Evolutionary conservation across 2,329 filamentous ascomycete genomes (phyloP).

Genomic region (Sporothrix schenckii): DNA sequence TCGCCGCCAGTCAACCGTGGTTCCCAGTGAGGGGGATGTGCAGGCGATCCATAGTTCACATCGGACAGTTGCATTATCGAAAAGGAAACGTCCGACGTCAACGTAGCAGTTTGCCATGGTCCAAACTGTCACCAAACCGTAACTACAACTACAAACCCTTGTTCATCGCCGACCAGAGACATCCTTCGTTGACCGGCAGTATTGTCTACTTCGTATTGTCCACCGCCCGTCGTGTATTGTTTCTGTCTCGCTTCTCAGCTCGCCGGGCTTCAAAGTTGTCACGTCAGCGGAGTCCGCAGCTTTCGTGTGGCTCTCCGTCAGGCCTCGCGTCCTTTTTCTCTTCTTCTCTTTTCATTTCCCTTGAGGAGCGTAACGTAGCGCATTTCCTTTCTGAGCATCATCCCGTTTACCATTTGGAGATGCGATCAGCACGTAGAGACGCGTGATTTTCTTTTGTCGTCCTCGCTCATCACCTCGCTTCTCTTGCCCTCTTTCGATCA

Average conservation of each 20-base stretch:
- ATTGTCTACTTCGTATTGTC: neutral
- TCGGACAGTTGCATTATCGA: too few relatives aligned
- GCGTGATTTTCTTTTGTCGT: neutral
- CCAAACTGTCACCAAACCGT: neutral
- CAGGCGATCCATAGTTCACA: too few relatives aligned
- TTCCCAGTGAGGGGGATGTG: too few relatives aligned
- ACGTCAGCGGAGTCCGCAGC: too few relatives aligned
- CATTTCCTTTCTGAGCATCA: conserved; percentile 20
- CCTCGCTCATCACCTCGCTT: neutral
- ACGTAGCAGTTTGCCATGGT: too few relatives aligned
- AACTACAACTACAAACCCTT: neutral
- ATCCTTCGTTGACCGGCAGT: neutral
- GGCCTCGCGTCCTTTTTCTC: neutral
- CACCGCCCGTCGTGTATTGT: too few relatives aligned
- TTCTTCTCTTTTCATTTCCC: neutral
- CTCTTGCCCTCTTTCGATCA: conserved; percentile 6
- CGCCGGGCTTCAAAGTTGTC: neutral
- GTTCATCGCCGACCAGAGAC: neutral
- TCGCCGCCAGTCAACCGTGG: too few relatives aligned
- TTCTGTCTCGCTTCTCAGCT: neutral
- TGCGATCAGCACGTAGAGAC: neutral
- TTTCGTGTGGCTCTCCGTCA: neutral
- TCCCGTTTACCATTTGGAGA: conserved; percentile 11
- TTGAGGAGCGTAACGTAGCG: neutral
- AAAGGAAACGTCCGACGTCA: too few relatives aligned